phyloP scores from a whole-genome alignment of 345 rosid genomes.

The Salix suchowensis region DNA sequence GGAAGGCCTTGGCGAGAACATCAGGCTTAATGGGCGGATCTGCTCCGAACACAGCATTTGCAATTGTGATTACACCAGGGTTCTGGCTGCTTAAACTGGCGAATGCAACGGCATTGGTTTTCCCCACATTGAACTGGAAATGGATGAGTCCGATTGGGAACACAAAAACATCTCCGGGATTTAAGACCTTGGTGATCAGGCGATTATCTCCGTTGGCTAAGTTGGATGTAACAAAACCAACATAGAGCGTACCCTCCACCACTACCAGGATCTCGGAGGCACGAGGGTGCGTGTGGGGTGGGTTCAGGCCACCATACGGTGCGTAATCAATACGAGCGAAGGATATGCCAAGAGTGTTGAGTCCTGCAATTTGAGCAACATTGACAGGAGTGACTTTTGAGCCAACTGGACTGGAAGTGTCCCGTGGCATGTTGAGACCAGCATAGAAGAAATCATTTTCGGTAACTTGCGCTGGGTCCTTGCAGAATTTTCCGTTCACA shows the following conservation, averaged over 20 bases:
- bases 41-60: neutral
- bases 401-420: neutral
- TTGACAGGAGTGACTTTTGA: neutral
- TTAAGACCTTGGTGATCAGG: constrained; percentile 4
- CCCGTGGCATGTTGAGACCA: neutral
- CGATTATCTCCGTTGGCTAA: constrained; percentile 1
- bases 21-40: neutral
- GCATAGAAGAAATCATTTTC: neutral
- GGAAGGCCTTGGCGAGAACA: neutral
- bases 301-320: neutral
- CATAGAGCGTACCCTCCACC: neutral
- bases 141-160: constrained; percentile 10
- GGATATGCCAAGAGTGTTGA: constrained; percentile 13
- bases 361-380: neutral
- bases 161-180: constrained; percentile 4
- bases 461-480: neutral
- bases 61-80: constrained; percentile 2
- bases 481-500: constrained; percentile 9
- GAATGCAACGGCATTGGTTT: neutral
- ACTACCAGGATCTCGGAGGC: neutral
- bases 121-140: neutral
- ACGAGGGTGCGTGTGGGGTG: constrained; percentile 5
- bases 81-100: constrained; percentile 6
- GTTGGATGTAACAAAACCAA: constrained; percentile 6
- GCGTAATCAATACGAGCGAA: neutral